Percentiles rank a stretch among this genome's conserved stretches.
These are phyloP conservation scores for Stagonosporopsis tanaceti DNA, from an alignment of 2,329 filamentous ascomycete species.

Conservation along the genomic window DNA sequence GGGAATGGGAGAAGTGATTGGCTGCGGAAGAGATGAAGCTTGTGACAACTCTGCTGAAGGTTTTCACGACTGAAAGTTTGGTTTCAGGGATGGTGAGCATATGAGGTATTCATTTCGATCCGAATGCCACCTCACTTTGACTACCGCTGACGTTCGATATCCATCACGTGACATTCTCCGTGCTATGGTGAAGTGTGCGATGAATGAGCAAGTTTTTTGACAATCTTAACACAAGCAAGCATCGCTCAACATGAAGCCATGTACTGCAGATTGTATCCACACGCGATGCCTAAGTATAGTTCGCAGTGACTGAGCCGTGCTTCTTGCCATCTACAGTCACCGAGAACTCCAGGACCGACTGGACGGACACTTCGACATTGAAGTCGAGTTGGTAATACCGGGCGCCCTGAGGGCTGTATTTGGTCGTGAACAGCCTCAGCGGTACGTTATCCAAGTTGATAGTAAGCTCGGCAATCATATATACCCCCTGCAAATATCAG, in stretches of 20 bases:
- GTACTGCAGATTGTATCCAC: too few species aligned
- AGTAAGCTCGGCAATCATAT: neutral
- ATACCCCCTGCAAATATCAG: neutral
- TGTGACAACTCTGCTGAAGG: constrained; percentile 11
- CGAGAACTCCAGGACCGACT: constrained; percentile 31
- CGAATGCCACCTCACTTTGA: too few species aligned
- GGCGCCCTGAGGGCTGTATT: neutral
- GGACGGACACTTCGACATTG: constrained; percentile 22
- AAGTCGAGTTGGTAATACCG: constrained; percentile 3
- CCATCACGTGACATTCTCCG: too few species aligned
- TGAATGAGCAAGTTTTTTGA: too few species aligned
- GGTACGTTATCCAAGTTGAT: neutral
- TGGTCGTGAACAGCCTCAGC: neutral
- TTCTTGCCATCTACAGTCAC: constrained; percentile 19
- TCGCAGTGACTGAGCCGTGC: constrained; percentile 24
- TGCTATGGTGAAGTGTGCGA: too few species aligned
- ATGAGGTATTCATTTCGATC: too few species aligned
- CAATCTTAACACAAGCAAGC: too few species aligned
- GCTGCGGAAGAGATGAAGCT: constrained; percentile 16
- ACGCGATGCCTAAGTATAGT: neutral
- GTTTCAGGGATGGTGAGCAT: too few species aligned
- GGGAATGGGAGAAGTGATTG: constrained; percentile 7
- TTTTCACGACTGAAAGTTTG: neutral
- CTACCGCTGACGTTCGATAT: too few species aligned
- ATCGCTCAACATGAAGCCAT: too few species aligned